These are phyloP conservation scores for Aurinia saxatilis DNA, from an alignment of 345 rosid genomes.

Conservation along the genomic window DNA sequence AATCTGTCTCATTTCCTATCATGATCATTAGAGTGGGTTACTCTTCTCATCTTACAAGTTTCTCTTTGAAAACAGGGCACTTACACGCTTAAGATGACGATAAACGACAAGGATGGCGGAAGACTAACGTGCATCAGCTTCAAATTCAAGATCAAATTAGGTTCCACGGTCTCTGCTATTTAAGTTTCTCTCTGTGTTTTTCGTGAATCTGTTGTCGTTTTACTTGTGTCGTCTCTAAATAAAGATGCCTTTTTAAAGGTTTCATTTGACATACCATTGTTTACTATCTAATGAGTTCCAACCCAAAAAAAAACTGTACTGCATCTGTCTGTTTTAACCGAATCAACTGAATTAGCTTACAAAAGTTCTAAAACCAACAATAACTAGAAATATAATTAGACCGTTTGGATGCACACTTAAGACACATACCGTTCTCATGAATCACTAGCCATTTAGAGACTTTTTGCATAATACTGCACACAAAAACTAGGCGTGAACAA, in stretches of 20 bases:
- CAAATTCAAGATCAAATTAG: slow-evolving; percentile 25
- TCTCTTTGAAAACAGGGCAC: slow-evolving; percentile 38
- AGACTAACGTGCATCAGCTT: slow-evolving; percentile 55
- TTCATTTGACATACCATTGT: background rate
- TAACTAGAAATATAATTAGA: no score
- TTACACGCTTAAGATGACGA: slow-evolving; percentile 50
- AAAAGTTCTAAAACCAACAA: no score
- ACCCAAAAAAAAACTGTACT: no score
- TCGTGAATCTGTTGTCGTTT: background rate
- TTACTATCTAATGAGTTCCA: no score
- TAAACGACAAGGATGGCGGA: slow-evolving; percentile 31
- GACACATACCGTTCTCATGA: no score
- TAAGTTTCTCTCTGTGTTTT: background rate
- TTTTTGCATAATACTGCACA: no score
- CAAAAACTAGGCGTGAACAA: no score
- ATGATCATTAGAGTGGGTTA: background rate
- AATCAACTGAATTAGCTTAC: no score
- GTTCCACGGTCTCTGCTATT: slow-evolving; percentile 8
- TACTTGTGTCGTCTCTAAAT: slow-evolving; percentile 12
- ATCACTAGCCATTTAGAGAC: no score
- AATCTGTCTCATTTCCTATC: background rate
- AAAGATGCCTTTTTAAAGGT: background rate
- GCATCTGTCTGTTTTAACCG: no score
- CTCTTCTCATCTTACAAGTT: background rate
- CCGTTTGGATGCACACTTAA: no score